A percentile compares a stretch with the other conserved stretches of the same genome.
Evolutionary conservation across 139 green algal species (phyloP).

Genomic region (Tetratostichococcus sp.): DNA sequence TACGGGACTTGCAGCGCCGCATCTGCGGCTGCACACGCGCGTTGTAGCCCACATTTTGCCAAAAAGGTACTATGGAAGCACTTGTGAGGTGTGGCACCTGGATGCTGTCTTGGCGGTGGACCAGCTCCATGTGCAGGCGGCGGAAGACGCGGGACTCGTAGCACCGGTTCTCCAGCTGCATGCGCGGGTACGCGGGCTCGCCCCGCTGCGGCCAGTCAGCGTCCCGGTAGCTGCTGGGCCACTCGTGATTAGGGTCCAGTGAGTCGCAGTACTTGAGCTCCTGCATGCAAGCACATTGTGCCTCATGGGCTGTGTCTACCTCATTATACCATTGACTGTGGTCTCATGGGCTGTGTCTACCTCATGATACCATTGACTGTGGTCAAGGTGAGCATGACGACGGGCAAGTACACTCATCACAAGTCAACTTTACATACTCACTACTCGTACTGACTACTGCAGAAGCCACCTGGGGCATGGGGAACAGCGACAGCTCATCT

Average conservation of each 20-base stretch:
- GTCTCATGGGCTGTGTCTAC: too few species aligned
- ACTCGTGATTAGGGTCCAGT: conserved; percentile 40
- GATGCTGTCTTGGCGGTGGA: conserved; percentile 64
- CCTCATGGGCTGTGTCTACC: background rate
- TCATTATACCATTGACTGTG: too few species aligned
- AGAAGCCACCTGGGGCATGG: conserved; percentile 45
- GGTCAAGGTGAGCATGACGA: too few species aligned
- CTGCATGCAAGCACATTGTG: background rate
- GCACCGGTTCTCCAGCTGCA: conserved; percentile 72
- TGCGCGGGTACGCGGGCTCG: conserved; percentile 52
- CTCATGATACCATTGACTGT: too few species aligned
- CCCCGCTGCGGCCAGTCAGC: conserved; percentile 50
- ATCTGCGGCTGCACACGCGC: too few species aligned
- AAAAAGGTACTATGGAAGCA: background rate
- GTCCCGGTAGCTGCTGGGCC: conserved; percentile 33
- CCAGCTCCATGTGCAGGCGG: conserved; percentile 82
- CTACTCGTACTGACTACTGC: too few species aligned
- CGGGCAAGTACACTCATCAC: too few species aligned
- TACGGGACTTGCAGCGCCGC: too few species aligned
- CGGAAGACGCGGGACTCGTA: conserved; percentile 69
- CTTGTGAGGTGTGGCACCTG: too few species aligned
- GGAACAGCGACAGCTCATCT: conserved; percentile 50
- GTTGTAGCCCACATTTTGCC: too few species aligned
- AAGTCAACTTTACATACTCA: too few species aligned
- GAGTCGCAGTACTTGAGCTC: conserved; percentile 63